Evolutionary conservation across 257 asterid species (phyloP).

Genomic region (Capsicum baccatum): DNA sequence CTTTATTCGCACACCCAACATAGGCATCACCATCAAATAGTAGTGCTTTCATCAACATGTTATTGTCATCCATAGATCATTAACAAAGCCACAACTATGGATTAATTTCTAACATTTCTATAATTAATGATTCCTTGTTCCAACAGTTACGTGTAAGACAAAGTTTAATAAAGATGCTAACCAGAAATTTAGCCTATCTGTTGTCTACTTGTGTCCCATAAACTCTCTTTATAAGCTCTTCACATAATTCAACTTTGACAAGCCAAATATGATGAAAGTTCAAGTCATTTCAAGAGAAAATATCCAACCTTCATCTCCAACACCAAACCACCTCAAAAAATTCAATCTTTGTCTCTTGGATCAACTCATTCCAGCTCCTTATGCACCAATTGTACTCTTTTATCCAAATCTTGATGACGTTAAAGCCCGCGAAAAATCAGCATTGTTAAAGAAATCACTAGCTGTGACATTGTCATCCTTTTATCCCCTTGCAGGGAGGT

Average conservation of each 20-base stretch:
- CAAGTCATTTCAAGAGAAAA: slow-evolving; percentile 52
- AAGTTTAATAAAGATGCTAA: neutral
- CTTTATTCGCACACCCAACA: neutral
- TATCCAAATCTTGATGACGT: slow-evolving; percentile 45
- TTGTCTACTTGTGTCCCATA: neutral
- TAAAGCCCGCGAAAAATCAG: slow-evolving; percentile 40
- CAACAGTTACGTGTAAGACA: neutral
- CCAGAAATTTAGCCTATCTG: neutral
- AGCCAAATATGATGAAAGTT: slow-evolving; percentile 31
- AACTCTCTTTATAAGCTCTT: slow-evolving; percentile 6
- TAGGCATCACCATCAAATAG: slow-evolving; percentile 9
- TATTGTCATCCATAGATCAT: neutral
- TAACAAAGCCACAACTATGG: neutral
- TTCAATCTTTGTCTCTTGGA: slow-evolving; percentile 61
- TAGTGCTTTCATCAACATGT: neutral
- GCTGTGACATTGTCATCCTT: slow-evolving; percentile 54
- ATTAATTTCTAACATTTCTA: neutral
- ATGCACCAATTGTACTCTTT: slow-evolving; percentile 68
- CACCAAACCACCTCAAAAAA: slow-evolving; percentile 63
- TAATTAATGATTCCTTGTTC: slow-evolving; percentile 8
- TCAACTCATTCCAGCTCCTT: slow-evolving; percentile 76
- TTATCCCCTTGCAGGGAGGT: slow-evolving; percentile 72
- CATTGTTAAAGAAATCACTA: slow-evolving; percentile 55
- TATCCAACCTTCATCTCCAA: slow-evolving; percentile 68
- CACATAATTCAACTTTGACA: neutral